Base-by-base conservation (phyloP, 2,329 filamentous ascomycete genomes). In the Aspergillus sergii region DNA sequence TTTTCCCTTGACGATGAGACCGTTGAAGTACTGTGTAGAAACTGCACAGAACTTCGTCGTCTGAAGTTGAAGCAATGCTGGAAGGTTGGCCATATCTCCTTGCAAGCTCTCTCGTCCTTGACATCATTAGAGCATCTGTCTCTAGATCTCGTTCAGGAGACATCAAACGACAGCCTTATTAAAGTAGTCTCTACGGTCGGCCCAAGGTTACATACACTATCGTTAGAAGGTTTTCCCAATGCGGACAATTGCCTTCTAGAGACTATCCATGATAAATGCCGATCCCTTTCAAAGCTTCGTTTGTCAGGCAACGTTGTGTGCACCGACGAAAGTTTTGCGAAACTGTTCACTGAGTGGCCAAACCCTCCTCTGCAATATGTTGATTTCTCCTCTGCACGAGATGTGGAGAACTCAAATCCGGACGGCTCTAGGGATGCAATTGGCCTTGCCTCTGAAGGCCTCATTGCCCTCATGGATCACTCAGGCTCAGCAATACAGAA, bases 1-100 rank as follows among this genome's bases (percentile, higher is more conserved):
- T 90, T 85, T 58, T 89, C 94, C 36, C 91, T 98, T 67, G 88
- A 89, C 46, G 89, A 97, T 64, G 85, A 90, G 9, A 87, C 87
- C 1, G 80, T 95, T 1, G 75, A 82, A 16, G 76, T 84, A n/a
- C 81, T 97, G 64, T 82, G 84, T 28, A 80, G 83, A 8, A 79
- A 85, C 64, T 94, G 92, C 69, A 88, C 89, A 0, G 85, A 88
- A 26, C 82, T 98, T 16, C 83, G 82, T 55, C 89, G 91, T 4
- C 82, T 98, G 58, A 97, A 97, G 78, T 81, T 97, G 41, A 88
- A 88, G 69, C 87, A 93, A 72, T 96, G 95, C 76, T 91, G 93
- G 72, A 86, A 89, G 66, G 81, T 95, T 23, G 89, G 88, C 0
- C 84, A 88, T 61, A 80, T 83, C 14, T 89, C 91, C 12, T 81